phyloP scores from a whole-genome alignment of 768 basidiomycete species.

The Boletus rex-veris region DNA sequence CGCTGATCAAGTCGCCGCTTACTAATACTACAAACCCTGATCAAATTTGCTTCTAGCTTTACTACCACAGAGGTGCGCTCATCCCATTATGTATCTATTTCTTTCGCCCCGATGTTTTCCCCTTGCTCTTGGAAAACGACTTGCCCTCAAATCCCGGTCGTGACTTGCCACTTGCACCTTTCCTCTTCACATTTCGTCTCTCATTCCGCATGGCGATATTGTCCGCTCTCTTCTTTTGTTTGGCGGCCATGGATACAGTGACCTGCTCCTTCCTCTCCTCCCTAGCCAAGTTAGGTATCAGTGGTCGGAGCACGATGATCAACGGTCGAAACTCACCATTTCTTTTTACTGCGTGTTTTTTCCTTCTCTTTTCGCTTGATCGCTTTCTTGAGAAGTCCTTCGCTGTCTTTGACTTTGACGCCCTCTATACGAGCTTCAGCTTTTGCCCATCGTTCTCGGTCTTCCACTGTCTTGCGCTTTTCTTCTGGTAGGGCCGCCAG shows the following conservation, averaged over 20 bases:
- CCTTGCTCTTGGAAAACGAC: conserved; percentile 58
- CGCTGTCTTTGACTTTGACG: conserved; percentile 88
- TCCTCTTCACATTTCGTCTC: conserved; percentile 58
- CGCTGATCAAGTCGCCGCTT: conserved; percentile 1
- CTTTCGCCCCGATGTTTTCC: conserved; percentile 25
- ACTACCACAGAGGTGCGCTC: too few species aligned
- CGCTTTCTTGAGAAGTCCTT: conserved; percentile 83
- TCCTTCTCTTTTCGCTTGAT: conserved; percentile 90
- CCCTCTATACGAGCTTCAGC: conserved; percentile 86
- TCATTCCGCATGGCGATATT: conserved; percentile 89
- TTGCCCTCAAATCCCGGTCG: conserved; percentile 89
- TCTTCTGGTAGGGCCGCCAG: conserved; percentile 76
- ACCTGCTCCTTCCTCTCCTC: conserved; percentile 82
- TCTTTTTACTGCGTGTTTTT: conserved; percentile 78
- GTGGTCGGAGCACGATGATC: neutral
- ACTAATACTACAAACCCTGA: neutral
- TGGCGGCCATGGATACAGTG: conserved; percentile 69
- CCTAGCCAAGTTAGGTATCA: conserved; percentile 44
- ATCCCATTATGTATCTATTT: conserved; percentile 12
- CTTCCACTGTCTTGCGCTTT: conserved; percentile 75
- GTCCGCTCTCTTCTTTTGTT: conserved; percentile 86
- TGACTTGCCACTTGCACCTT: conserved; percentile 54
- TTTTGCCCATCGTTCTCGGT: conserved; percentile 86
- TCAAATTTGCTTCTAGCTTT: too few species aligned
- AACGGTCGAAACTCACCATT: conserved; percentile 57